Evolutionary conservation across 768 basidiomycete genomes (phyloP), one percentile per base, ranked within the genome.

Genomic region (Naematelia aurantialba): DNA sequence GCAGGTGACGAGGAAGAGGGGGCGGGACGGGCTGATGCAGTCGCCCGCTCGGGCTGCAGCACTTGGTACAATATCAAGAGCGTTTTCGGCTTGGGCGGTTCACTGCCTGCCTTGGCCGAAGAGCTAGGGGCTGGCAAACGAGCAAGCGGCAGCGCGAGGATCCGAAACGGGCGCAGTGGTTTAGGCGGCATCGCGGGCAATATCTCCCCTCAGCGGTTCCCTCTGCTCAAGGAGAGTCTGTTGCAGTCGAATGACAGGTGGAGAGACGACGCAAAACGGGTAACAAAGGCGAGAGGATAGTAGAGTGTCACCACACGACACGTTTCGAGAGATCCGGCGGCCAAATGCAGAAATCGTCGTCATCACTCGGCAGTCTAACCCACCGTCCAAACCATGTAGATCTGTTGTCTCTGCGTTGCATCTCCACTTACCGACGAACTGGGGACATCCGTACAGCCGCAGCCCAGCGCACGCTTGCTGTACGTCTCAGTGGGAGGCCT

Each of bases 111-210:
- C n/a, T n/a, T n/a, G n/a, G n/a, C n/a, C 50, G 31, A 48, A 34
- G 27, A 13, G 17, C 11, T 12, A 5, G 67, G 45, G 29, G 53
- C 56, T n/a, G 69, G 72, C 0, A 74, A 54, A 19, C 67, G 68
- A 24, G 72, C 69, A 14, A 76, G 63, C 19, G 75, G 75, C 10
- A 76, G 60, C 2, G 73, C 73, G 50, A 76, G 63, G 27, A 76
- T 70, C 17, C 73, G 55, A 56, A 75, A 70, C 25, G 67, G 69
- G n/a, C 63, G 31, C 1, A 42, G 27, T 14, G 47, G 14, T 30
- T 22, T 14, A 24, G 44, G 24, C 46, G 59, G 45, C 25, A 58
- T 45, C 30, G 34, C 34, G 34, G n/a, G n/a, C n/a, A n/a, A n/a
- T 44, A 44, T 47, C 46, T 47, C 25, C 8, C 46, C 34, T 39